These are phyloP conservation scores for Rhododendron griersonianum DNA, from an alignment of 148 eudicot species.

Conservation along the genomic window DNA sequence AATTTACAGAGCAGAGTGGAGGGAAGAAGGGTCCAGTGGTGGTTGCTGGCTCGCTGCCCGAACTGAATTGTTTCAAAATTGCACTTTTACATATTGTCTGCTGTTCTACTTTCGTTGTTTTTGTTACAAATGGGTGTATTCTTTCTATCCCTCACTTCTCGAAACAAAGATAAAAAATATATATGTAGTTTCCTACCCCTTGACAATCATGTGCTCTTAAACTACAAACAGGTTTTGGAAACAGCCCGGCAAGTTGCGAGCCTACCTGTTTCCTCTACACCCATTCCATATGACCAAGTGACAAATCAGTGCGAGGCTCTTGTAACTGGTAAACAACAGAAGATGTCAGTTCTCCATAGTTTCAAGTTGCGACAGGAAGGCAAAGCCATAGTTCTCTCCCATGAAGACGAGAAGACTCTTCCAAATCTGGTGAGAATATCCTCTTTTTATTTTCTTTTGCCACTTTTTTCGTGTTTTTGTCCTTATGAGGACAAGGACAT, in stretches of 20 bases:
- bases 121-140: background rate
- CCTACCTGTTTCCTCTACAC: slow-evolving; percentile 47
- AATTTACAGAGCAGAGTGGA: background rate
- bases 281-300: slow-evolving; percentile 74
- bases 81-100: background rate
- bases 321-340: slow-evolving; percentile 72
- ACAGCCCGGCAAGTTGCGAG: slow-evolving; percentile 84
- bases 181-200: background rate
- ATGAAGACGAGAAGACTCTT: slow-evolving; percentile 25
- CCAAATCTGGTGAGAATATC: slow-evolving; percentile 38
- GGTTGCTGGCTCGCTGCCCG: background rate
- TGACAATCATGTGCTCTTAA: background rate
- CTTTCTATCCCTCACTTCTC: background rate
- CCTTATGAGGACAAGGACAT: background rate
- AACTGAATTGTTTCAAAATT: background rate
- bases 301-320: slow-evolving; percentile 86
- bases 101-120: background rate
- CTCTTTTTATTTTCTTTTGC: background rate
- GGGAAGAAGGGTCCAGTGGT: background rate
- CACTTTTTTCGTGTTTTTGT: background rate
- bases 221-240: slow-evolving; percentile 55
- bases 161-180: background rate
- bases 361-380: slow-evolving; percentile 50
- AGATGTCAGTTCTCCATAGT: slow-evolving; percentile 80
- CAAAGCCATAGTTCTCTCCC: slow-evolving; percentile 43